Conservation (phyloP, 2,329 filamentous ascomycete species). For the Neonectria faginata region DNA sequence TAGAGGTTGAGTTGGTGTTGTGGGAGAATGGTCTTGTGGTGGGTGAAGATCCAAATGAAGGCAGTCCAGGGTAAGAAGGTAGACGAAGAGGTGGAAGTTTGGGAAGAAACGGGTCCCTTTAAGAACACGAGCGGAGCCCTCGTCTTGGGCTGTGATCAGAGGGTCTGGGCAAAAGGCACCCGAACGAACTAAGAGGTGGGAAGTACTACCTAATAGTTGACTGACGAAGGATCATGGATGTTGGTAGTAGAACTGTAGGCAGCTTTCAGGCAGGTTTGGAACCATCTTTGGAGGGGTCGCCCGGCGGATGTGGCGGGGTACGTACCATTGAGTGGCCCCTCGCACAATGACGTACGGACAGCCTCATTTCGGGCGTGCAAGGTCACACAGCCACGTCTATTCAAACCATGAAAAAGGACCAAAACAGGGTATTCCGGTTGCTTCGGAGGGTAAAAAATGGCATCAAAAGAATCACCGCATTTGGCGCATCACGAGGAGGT, state of each 20-base stretch:
- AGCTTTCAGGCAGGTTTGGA: constrained; percentile 20
- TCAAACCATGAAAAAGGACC: fast-evolving
- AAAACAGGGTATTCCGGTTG: not conserved
- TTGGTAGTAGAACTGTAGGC: not conserved
- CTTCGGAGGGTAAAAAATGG: not conserved
- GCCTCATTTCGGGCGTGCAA: constrained; percentile 9
- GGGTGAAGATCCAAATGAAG: constrained; percentile 23
- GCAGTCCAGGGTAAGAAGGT: constrained; percentile 10
- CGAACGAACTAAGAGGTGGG: constrained; percentile 20
- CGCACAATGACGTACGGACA: constrained; percentile 23
- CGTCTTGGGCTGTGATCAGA: constrained; percentile 17
- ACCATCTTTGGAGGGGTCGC: constrained; percentile 15
- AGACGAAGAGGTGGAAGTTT: not conserved
- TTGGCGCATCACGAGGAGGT: constrained; percentile 18
- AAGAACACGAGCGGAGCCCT: constrained; percentile 16
- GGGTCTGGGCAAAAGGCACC: constrained; percentile 31
- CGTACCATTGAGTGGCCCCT: constrained; percentile 10
- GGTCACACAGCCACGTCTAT: not conserved
- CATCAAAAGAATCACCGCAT: constrained; percentile 20
- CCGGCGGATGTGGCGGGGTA: constrained; percentile 9
- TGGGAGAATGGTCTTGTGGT: not conserved
- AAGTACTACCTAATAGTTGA: not conserved
- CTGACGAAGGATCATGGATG: constrained; percentile 35
- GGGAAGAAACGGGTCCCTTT: constrained; percentile 10
- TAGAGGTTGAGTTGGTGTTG: constrained; percentile 25